Evolutionary conservation across 306 rosid species (phyloP).

Genomic region (Rosa rugosa): DNA sequence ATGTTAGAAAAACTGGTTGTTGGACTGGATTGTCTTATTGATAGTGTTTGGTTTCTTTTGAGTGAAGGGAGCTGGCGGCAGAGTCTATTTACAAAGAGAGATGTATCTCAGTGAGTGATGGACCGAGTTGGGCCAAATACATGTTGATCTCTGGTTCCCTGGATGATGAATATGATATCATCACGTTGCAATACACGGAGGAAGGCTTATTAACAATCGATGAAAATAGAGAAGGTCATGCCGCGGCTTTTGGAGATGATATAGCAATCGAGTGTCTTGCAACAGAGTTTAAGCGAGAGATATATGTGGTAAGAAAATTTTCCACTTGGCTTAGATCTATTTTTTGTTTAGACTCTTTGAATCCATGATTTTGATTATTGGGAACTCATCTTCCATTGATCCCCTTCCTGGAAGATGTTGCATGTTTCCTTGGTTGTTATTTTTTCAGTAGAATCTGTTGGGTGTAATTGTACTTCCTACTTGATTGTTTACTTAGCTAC

Average conservation of each 20-base stretch:
- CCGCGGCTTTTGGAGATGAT: constrained; percentile 98
- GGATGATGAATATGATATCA: constrained; percentile 82
- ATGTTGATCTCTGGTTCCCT: constrained; percentile 88
- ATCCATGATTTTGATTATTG: neutral
- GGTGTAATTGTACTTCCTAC: neutral
- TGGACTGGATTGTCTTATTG: neutral
- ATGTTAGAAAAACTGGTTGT: neutral
- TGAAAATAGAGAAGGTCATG: constrained; percentile 86
- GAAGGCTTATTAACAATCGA: constrained; percentile 84
- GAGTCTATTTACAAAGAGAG: constrained; percentile 96
- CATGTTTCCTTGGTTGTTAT: neutral
- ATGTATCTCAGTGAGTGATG: constrained; percentile 72
- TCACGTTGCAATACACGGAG: constrained; percentile 94
- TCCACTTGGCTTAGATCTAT: constrained; percentile 8
- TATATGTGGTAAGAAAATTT: constrained; percentile 74
- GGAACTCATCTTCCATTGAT: neutral
- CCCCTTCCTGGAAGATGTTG: neutral
- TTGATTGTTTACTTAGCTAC: neutral
- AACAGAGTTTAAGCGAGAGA: constrained; percentile 91
- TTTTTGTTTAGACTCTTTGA: neutral
- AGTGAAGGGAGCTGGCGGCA: constrained; percentile 79
- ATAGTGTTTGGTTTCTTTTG: constrained; percentile 21
- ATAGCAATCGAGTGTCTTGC: constrained; percentile 99
- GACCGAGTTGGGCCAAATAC: constrained; percentile 93
- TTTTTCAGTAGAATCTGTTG: neutral